Evolutionary conservation across 1,284 basidiomycete genomes (phyloP), one percentile per base, ranked within the genome.

Genomic region (Somion occarium): DNA sequence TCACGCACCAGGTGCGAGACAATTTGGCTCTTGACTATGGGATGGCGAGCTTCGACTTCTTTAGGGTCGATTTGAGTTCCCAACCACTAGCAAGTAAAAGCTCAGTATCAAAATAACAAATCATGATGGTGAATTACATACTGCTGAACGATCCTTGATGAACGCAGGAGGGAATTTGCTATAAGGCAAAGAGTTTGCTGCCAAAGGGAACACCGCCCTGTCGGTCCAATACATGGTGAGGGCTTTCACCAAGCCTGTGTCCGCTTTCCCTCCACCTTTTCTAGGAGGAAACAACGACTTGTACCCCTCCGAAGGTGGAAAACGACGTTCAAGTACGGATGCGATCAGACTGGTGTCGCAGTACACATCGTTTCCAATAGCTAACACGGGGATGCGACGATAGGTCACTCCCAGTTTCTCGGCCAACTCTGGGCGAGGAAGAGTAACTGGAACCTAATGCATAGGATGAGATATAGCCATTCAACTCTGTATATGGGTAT

Each of bases 351-450:
- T 76, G 19, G 75, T 76, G 62, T 80, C 79, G 55, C 75, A 76
- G 59, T 78, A 78, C 1, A 80, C 68, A 56, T 81, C 78, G 53
- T 76, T 77, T 3, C 79, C 79, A 46, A 82, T 78, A 15, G 79
- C 74, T 1, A 80, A 68, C n/a, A 82, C 67, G 13, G 79, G 79
- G 24, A 82, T 79, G 23, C 76, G 71, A 15, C 79, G 75, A 61
- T 82, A 81, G 34, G 64, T 63, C 15, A 82, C 63, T 11, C 79
- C 79, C 13, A 82, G 65, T 1, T 72, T 58, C 19, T 74, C 72
- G 39, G 74, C 71, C 48, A 83, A 72, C 59, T 79, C 79, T 5
- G 78, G 74, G 15, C 79, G 78, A 46, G 80, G 79, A n/a, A 78
- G 69, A 11, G 67, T 65, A 49, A 64, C 61, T 1, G 75, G 66